These are phyloP conservation scores for Anisodus tanguticus DNA, from an alignment of 257 asterid genomes.

Conservation along the genomic window DNA sequence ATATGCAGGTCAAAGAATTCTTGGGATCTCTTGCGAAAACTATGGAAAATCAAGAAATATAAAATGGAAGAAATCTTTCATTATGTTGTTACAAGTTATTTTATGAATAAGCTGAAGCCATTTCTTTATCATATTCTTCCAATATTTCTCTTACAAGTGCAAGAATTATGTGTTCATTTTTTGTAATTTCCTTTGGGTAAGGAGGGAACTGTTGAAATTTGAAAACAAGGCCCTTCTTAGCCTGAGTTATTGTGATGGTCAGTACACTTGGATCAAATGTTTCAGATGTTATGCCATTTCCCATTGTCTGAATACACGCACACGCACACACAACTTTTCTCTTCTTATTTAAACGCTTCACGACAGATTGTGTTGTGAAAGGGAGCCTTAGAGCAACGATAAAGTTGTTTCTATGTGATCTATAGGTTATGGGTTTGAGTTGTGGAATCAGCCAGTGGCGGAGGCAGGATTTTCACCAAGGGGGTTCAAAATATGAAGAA, in stretches of 20 bases:
- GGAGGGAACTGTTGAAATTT: not conserved
- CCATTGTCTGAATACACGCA: not conserved
- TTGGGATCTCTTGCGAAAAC: constrained; percentile 60
- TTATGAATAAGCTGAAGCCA: not conserved
- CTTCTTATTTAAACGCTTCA: not conserved
- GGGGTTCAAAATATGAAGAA: no score
- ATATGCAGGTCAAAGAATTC: constrained; percentile 64
- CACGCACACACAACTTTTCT: not conserved
- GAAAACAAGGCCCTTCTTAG: not conserved
- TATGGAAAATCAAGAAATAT: constrained; percentile 40
- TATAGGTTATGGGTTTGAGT: not conserved
- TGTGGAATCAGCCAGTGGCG: not conserved
- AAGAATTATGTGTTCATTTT: not conserved
- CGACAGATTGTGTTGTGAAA: not conserved
- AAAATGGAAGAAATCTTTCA: not conserved
- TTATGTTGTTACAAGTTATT: not conserved
- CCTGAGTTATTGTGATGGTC: not conserved
- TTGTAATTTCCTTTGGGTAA: not conserved
- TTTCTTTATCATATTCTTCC: not conserved
- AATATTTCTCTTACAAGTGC: not conserved
- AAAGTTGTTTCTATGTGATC: not conserved
- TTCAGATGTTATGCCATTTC: not conserved
- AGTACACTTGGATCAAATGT: not conserved
- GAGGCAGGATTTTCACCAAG: no score
- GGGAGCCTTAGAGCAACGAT: not conserved